Evolutionary conservation across 306 rosid genomes (phyloP), one percentile per base, ranked within the genome.

Genomic region (Cercis canadensis): DNA sequence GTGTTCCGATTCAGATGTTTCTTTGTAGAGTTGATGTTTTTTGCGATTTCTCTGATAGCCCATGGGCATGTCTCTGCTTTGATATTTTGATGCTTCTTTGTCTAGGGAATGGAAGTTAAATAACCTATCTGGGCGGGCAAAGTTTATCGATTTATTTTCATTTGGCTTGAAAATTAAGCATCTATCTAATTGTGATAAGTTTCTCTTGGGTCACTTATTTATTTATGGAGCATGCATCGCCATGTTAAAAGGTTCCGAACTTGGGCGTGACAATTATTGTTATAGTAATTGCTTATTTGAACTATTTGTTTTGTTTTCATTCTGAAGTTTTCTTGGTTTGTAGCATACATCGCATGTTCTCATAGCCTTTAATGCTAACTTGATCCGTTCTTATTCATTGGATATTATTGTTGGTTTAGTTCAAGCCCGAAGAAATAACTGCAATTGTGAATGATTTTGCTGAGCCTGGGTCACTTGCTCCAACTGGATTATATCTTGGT

Each of bases 401-500:
- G 46, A 36, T 52, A 4, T 65, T 7, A 24, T 50, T 78, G 55
- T 43, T 74, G 67, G 11, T 60, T 4, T 60, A 92, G 93, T 74
- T 85, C 24, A 92, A 92, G 82, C 82, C 86, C 19, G 92, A 92
- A 66, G 97, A 92, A 68, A 83, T 92, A 32, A 57, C 76, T 67
- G 96, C 37, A 61, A 49, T 92, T 61, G 52, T 78, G 70, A 82
- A 67, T n/a, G 96, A 92, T 77, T 87, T 92, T 19, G 14, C 12
- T 4, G 96, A 92, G 40, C 97, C 97, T 49, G 97, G 97, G 56
- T 2, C 86, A 9, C 96, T 92, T 85, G 97, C 97, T 73, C 96
- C 96, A 5, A 92, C 92, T 70, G 91, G 96, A 43, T 70, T 89
- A 64, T 74, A 83, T 69, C 75, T 92, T 17, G 97, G 96, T 49